phyloP scores from a whole-genome alignment of 2,329 filamentous ascomycete species.

The Clonostachys sp. region DNA sequence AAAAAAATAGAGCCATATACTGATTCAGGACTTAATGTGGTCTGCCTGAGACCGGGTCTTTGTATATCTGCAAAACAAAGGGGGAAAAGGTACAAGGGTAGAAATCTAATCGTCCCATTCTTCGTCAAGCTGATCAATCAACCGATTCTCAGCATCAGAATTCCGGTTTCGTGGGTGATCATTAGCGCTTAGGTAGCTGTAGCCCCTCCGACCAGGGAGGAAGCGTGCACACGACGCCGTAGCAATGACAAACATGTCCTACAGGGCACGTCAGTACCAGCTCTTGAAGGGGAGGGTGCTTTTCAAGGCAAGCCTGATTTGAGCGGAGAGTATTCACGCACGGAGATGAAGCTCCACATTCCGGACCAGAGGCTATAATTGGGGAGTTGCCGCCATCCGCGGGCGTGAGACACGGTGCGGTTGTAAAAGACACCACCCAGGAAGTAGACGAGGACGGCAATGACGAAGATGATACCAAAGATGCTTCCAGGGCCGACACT shows the following conservation, averaged over 20 bases:
- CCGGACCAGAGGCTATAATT: slow-evolving; percentile 93
- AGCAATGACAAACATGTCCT: slow-evolving; percentile 64
- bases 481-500: slow-evolving; percentile 68
- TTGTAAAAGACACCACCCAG: slow-evolving; percentile 94
- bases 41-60: not conserved
- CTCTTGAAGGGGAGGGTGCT: not conserved
- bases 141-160: slow-evolving; percentile 80
- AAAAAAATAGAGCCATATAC: slow-evolving; percentile 4
- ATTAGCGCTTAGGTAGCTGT: slow-evolving; percentile 57
- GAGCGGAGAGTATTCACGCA: slow-evolving; percentile 24
- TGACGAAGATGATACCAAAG: slow-evolving; percentile 79
- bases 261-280: slow-evolving; percentile 11
- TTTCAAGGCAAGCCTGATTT: slow-evolving; percentile 20
- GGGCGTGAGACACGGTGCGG: slow-evolving; percentile 86
- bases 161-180: slow-evolving; percentile 42
- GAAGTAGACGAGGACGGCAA: slow-evolving; percentile 81
- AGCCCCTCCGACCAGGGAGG: slow-evolving; percentile 61
- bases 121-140: slow-evolving; percentile 95
- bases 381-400: slow-evolving; percentile 91
- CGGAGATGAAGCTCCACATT: slow-evolving; percentile 78
- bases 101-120: slow-evolving; percentile 82
- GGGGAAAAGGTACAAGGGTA: not conserved
- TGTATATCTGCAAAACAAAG: not conserved
- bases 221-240: slow-evolving; percentile 66
- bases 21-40: not conserved